These are phyloP conservation scores for Xylaria sp. DNA, from an alignment of 495 filamentous ascomycete species.

Conservation along the genomic window DNA sequence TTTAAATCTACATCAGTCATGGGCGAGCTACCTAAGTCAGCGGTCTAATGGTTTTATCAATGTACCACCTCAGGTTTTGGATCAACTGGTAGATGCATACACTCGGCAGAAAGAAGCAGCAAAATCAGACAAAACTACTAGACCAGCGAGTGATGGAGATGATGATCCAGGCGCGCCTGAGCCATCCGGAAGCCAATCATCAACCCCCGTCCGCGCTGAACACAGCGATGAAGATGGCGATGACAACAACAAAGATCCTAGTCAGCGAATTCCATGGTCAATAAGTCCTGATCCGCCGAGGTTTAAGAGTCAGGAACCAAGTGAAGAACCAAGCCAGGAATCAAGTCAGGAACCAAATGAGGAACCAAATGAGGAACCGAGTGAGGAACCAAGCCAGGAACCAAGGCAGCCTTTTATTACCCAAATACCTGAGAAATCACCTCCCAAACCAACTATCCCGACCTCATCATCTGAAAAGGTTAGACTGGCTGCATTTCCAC, in stretches of 20 bases:
- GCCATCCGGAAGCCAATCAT: slow-evolving; percentile 18
- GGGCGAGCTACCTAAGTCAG: slow-evolving; percentile 35
- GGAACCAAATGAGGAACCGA: too few relatives aligned
- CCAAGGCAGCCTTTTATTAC: slow-evolving; percentile 30
- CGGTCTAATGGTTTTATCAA: slow-evolving; percentile 37
- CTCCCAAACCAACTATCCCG: slow-evolving; percentile 30
- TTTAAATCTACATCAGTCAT: slow-evolving; percentile 57
- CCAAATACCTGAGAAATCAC: slow-evolving; percentile 33
- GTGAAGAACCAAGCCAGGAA: too few relatives aligned
- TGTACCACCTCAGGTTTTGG: slow-evolving; percentile 48
- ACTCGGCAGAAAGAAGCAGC: slow-evolving; percentile 26
- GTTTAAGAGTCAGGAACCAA: slow-evolving; percentile 6
- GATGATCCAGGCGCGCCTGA: slow-evolving; percentile 4
- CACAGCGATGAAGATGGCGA: slow-evolving; percentile 17
- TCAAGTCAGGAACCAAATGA: slow-evolving; percentile 11
- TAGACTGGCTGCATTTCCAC: slow-evolving; percentile 32
- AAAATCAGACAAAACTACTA: slow-evolving; percentile 16
- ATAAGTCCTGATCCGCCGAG: slow-evolving; percentile 18
- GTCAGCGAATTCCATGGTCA: slow-evolving; percentile 11
- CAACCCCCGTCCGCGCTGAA: background rate
- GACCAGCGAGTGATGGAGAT: slow-evolving; percentile 35
- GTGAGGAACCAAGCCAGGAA: slow-evolving; percentile 13
- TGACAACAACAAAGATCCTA: background rate
- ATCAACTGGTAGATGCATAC: slow-evolving; percentile 42
- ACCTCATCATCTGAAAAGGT: slow-evolving; percentile 1